phyloP scores from a whole-genome alignment of 371 early-diverging fungal genomes.

The Blakeslea trispora region DNA sequence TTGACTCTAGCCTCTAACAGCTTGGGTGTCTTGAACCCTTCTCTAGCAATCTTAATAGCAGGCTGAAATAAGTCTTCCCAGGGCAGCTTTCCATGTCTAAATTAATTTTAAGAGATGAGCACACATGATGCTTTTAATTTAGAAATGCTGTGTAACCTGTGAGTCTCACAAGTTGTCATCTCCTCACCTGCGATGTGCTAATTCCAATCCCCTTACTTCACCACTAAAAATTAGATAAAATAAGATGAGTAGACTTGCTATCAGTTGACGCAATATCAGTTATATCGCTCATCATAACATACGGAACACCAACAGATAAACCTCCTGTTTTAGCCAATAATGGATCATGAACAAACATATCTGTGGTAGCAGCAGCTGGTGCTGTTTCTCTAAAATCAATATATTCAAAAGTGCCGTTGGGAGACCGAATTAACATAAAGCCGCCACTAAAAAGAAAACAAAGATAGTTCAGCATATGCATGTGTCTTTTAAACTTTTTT shows the following conservation, averaged over 20 bases:
- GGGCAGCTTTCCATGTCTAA: slow-evolving; percentile 75
- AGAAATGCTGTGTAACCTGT: neutral
- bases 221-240: slow-evolving; percentile 55
- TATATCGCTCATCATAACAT: neutral
- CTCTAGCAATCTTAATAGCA: slow-evolving; percentile 73
- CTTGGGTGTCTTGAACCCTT: slow-evolving; percentile 76
- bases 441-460: slow-evolving; percentile 81
- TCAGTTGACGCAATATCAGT: neutral
- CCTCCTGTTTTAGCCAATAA: slow-evolving; percentile 75
- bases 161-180: neutral
- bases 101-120: neutral
- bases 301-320: slow-evolving; percentile 88
- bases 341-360: slow-evolving; percentile 75
- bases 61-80: slow-evolving; percentile 90
- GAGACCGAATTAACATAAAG: slow-evolving; percentile 89
- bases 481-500: slow-evolving; percentile 1
- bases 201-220: slow-evolving; percentile 86
- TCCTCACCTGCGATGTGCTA: slow-evolving; percentile 72
- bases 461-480: neutral
- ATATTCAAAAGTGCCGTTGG: slow-evolving; percentile 57
- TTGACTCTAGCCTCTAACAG: slow-evolving; percentile 60
- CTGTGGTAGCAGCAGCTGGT: slow-evolving; percentile 67
- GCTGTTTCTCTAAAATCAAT: slow-evolving; percentile 94
- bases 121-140: neutral
- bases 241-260: neutral